Conservation (phyloP, 176 grass and related monocot genomes). For the Paspalum vaginatum region DNA sequence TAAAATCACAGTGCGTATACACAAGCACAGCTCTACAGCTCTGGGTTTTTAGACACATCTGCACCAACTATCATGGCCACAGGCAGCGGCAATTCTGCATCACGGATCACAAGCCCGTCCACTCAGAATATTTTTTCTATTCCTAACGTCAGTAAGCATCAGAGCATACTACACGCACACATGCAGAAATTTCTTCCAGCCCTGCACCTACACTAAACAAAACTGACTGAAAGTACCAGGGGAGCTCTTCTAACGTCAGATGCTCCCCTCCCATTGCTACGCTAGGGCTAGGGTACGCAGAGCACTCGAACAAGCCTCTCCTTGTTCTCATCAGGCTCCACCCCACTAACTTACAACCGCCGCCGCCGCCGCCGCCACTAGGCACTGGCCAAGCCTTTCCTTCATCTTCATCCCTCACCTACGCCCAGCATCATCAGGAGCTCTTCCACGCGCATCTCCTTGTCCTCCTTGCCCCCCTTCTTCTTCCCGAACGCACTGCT, state of each 20-base stretch:
- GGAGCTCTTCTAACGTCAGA: conserved; percentile 10
- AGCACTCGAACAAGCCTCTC: conserved; percentile 8
- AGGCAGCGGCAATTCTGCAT: background rate
- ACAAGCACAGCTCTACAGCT: too few relatives aligned
- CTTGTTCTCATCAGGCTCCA: background rate
- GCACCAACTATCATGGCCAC: too few relatives aligned
- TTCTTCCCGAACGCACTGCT: conserved; percentile 69
- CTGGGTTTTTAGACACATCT: too few relatives aligned
- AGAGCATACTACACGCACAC: background rate
- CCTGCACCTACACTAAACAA: background rate
- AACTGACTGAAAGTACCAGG: background rate
- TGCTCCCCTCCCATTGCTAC: background rate
- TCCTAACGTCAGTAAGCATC: background rate
- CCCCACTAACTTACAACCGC: background rate
- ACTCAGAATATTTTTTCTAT: too few relatives aligned
- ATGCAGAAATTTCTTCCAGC: background rate
- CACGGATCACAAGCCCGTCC: background rate
- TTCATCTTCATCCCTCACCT: background rate
- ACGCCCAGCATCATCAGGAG: conserved; percentile 76
- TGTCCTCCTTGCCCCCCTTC: conserved; percentile 51
- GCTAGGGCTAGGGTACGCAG: background rate
- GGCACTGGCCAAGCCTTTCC: background rate
- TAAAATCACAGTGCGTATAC: too few relatives aligned
- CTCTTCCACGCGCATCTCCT: conserved; percentile 81
- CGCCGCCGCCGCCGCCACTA: background rate